Conservation (phyloP, 495 filamentous ascomycete species). For the Stereocaulon alpinum region DNA sequence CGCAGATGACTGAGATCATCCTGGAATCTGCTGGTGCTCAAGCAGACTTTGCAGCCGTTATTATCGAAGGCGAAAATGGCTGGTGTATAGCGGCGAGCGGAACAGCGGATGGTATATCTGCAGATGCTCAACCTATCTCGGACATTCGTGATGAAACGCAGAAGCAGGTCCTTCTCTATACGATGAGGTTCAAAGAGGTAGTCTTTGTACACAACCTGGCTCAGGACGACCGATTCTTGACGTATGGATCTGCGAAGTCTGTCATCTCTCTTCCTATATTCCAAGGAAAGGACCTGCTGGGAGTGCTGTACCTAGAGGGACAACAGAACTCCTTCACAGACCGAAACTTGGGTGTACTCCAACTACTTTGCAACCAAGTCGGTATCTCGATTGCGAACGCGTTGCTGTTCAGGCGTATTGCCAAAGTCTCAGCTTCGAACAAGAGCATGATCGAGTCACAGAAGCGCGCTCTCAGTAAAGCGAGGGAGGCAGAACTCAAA, state of each 20-base stretch:
- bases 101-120: constrained; percentile 33
- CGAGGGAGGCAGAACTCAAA: constrained; percentile 70
- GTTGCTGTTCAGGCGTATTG: constrained; percentile 67
- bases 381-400: constrained; percentile 84
- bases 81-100: constrained; percentile 75
- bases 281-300: constrained; percentile 66
- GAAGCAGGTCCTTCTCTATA: constrained; percentile 71
- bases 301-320: constrained; percentile 78
- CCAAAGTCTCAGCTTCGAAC: constrained; percentile 71
- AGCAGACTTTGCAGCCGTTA: constrained; percentile 68
- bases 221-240: constrained; percentile 78
- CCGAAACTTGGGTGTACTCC: constrained; percentile 73
- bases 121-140: constrained; percentile 47
- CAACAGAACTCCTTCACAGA: constrained; percentile 79
- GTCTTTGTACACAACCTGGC: constrained; percentile 77
- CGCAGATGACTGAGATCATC: constrained; percentile 86
- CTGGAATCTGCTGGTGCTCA: constrained; percentile 71
- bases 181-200: constrained; percentile 69
- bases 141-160: constrained; percentile 56
- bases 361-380: constrained; percentile 81
- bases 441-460: constrained; percentile 81
- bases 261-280: constrained; percentile 80
- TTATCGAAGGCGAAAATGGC: constrained; percentile 56
- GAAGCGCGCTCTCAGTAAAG: constrained; percentile 68
- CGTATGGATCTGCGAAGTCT: constrained; percentile 62